Base-by-base conservation (phyloP, 2,329 filamentous ascomycete genomes). In the Fusarium verticillioides region DNA sequence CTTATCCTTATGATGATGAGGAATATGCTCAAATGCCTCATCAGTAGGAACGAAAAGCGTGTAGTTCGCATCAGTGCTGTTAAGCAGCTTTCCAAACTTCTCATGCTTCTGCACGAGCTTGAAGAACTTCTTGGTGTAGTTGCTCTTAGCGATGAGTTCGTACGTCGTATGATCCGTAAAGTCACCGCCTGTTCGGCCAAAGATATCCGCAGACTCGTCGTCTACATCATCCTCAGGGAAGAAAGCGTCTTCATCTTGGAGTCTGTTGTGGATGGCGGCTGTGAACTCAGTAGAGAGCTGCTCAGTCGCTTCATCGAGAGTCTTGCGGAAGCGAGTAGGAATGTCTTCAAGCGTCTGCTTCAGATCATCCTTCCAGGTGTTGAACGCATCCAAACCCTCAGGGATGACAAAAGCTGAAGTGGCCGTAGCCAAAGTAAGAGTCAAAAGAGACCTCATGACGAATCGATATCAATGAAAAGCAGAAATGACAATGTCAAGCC, bases 11-110 rank as follows among this genome's bases (percentile, higher is more conserved):
- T 86, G 77, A 4, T 69, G 39, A 8, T 70, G n/a, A 5, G 87
- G 87, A 30, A 90, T 82, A 74, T 87, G 84, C 70, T 92, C 89
- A 76, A 98, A 96, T 0, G 94, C 94, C 56, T 87, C 84, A 80
- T 97, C 90, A 2, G 89, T 90, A 0, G 95, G 95, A 4, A 93
- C 93, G 77, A 97, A 97, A 57, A 96, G 82, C 2, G 95, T 97
- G 78, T 92, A 90, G 81, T 96, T 95, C 28, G 88, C 85, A 40
- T 88, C 83, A 4, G 93, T 96, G 78, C 89, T 88, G 83, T 97
- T 96, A 34, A 98, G 88, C 7, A 91, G 81, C 60, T 92, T 81
- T 40, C 96, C 90, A 2, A 97, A 84, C 59, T 94, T 90, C 2
- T 91, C 87, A 79, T 93, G 91, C 69, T 94, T 87, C 69, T 92